Base-by-base conservation (phyloP, 2,329 filamentous ascomycete genomes). In the Trichoderma sp. region DNA sequence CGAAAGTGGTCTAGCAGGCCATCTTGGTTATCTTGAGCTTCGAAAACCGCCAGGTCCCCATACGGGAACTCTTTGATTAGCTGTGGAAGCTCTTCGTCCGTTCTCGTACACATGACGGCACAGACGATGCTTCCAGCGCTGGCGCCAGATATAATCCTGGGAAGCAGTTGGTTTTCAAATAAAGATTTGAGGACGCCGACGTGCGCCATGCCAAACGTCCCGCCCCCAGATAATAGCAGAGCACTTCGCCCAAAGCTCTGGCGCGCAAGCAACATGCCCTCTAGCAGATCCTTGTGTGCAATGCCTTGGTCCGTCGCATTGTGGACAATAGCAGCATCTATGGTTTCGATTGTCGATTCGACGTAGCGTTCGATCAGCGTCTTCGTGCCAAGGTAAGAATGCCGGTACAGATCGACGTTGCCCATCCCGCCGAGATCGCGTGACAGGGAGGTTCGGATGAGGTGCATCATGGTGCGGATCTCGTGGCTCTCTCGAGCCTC, bases 171-270 rank as follows among this genome's bases (percentile, higher is more conserved):
- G 4, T 87, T 85, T 75, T 96, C 89, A 77, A 90, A 94, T 3
- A 97, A 83, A 4, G 90, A 86, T 78, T 96, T 96, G 66, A 96
- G 82, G 3, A 97, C 93, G 1, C 94, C 94, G 66, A 97, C 91
- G 77, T 97, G 94, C 70, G 92, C 92, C 92, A 97, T 96, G 51
- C 94, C 94, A 80, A 96, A 93, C 0, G 94, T 96, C 1, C 91
- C 93, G 2, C 94, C 94, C 8, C 94, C 94, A 5, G 93, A 96
- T 11, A 97, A 83, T 11, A 96, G 83, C 61, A 97, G 81, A 0
- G 93, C 94, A 71, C 90, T 96, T 71, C 93, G 86, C n/a, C 93
- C 93, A 75, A 94, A 96, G 43, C 91, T 91, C 75, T 94, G 91
- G 49, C 92, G 87, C 1, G 92, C 87, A 67, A 88, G 87, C 56